phyloP scores from a whole-genome alignment of 352 stramenopile species.

The Globisporangium radiosum region DNA sequence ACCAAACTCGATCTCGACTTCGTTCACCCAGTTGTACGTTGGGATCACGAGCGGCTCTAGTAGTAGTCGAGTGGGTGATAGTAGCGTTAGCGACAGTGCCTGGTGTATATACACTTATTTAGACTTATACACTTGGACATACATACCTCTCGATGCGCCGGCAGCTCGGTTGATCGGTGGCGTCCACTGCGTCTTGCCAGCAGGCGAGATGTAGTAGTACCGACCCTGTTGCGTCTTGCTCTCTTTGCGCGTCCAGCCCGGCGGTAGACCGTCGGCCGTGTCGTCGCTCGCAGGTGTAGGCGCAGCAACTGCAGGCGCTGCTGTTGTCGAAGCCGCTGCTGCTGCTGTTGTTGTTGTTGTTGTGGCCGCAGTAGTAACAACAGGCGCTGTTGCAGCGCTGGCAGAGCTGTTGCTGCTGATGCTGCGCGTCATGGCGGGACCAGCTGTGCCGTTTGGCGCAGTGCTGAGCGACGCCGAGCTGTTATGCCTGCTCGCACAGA shows the following conservation, averaged over 20 bases:
- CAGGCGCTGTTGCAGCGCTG: background rate
- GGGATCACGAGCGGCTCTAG: constrained; percentile 20
- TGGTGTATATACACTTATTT: background rate
- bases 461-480: constrained; percentile 13
- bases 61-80: background rate
- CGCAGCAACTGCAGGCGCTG: background rate
- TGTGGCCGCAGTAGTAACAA: background rate
- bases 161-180: constrained; percentile 28
- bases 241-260: constrained; percentile 78
- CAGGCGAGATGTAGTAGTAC: constrained; percentile 82
- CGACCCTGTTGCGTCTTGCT: constrained; percentile 82
- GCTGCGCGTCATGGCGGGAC: background rate
- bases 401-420: background rate
- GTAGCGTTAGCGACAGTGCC: too few relatives aligned
- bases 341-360: background rate
- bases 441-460: background rate
- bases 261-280: constrained; percentile 37
- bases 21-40: constrained; percentile 72
- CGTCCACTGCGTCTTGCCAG: constrained; percentile 80
- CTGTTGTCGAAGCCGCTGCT: background rate
- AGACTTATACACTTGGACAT: background rate
- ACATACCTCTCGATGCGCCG: background rate
- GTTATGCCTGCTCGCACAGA: constrained; percentile 10
- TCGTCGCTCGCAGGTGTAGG: constrained; percentile 1
- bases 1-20: constrained; percentile 85